These are phyloP conservation scores for Penicillium verhagenii DNA, from an alignment of 495 filamentous ascomycete genomes.

Conservation along the genomic window DNA sequence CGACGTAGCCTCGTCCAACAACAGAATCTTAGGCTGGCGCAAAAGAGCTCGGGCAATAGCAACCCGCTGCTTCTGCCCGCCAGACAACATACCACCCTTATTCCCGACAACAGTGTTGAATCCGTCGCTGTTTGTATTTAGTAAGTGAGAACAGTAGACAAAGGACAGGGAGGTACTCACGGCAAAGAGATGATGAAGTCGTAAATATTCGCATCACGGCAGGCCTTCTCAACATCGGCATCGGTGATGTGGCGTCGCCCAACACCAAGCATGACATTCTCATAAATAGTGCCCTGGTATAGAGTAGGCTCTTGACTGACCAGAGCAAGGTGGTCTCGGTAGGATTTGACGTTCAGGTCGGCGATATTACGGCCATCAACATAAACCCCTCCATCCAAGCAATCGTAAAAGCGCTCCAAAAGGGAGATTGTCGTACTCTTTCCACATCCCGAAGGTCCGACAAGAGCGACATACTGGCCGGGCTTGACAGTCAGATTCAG, in stretches of 20 bases:
- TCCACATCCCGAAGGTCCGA: constrained; percentile 79
- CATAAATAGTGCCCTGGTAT: constrained; percentile 80
- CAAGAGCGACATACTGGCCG: constrained; percentile 77
- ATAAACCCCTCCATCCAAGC: constrained; percentile 66
- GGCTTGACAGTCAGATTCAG: constrained; percentile 69
- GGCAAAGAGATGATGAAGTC: constrained; percentile 80
- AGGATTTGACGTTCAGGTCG: constrained; percentile 71
- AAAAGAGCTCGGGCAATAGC: constrained; percentile 74
- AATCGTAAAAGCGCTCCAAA: constrained; percentile 84
- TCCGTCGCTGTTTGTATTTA: constrained; percentile 53
- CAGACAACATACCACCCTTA: constrained; percentile 75
- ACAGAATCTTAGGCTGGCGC: constrained; percentile 65
- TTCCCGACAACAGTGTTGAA: constrained; percentile 74
- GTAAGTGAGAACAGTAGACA: background rate
- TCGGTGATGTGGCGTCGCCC: constrained; percentile 63
- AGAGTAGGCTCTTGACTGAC: constrained; percentile 86
- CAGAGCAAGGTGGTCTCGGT: constrained; percentile 72
- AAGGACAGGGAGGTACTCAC: constrained; percentile 23
- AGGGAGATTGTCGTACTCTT: constrained; percentile 81
- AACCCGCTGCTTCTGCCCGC: constrained; percentile 83
- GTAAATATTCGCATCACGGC: constrained; percentile 87
- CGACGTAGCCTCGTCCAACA: constrained; percentile 82
- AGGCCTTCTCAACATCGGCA: constrained; percentile 68
- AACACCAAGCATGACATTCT: constrained; percentile 76
- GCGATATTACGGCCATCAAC: constrained; percentile 76